Base-by-base conservation (phyloP, 768 basidiomycete species). In the Tricholoma hemisulphureum region DNA sequence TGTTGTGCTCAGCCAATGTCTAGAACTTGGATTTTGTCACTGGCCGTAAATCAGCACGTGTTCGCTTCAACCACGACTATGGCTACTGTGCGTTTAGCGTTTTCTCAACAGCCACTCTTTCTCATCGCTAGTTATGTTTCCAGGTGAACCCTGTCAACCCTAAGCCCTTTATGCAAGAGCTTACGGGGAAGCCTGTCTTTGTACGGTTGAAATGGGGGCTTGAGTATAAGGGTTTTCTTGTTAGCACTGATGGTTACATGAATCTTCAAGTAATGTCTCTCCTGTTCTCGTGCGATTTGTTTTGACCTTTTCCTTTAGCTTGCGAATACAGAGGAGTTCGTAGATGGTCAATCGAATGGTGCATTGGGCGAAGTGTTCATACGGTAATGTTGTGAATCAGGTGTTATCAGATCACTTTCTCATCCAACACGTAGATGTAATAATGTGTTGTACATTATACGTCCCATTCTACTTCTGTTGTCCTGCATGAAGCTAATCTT, bases 221-320 rank as follows among this genome's bases (percentile, higher is more conserved):
- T 51, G 95, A 98, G 70, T 98, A 98, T 82, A 97, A 95, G 79
- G 97, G 97, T 41, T 99, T 97, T 78, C 83, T 99, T 61, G 97
- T 99, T 63, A 95, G 93, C 68, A 98, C 97, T 6, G 97, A 99
- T 74, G 93, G 93, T 11, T 99, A 97, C 78, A 98, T 98, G 97
- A 99, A 99, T 73, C 84, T 99, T 48, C 97, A 99, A 81, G 96
- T 93, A 66, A 59, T 7, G 78, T 71, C 32, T 58, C 31, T 51
- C 26, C 31, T 24, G 24, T 53, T 46, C 35, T 51, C 28, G 11
- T 31, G 37, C n/a, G 51, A 34, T 32, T 23, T 51, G 53, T 26
- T 55, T 55, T 52, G 18, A 53, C 16, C 4, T 28, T 4, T n/a
- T 13, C 31, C 21, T 56, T 5, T 63, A 99, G 96, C 81, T 99